These are phyloP conservation scores for Pichia sp. DNA, from an alignment of 1,139 yeast genomes.

Conservation along the genomic window DNA sequence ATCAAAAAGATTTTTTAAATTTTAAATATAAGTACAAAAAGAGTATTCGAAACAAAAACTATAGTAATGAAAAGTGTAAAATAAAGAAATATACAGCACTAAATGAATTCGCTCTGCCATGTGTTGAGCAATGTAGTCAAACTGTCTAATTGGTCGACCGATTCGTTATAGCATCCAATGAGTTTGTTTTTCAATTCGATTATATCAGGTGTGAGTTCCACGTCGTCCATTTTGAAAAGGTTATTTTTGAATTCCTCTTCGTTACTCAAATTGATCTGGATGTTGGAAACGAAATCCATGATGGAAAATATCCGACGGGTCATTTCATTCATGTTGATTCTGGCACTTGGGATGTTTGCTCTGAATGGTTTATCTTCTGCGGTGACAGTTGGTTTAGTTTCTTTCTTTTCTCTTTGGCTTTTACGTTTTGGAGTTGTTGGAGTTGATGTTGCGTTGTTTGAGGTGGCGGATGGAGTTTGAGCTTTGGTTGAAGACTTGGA, in stretches of 20 bases:
- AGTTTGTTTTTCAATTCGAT: conserved; percentile 33
- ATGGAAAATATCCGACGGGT: conserved; percentile 87
- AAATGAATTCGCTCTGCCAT: conserved; percentile 79
- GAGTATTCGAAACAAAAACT: too few relatives aligned
- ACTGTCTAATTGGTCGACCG: conserved; percentile 63
- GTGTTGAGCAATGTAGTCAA: conserved; percentile 63
- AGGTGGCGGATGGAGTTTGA: neutral
- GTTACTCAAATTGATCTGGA: conserved; percentile 74
- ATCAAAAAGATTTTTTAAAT: too few relatives aligned
- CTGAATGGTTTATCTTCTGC: conserved; percentile 70
- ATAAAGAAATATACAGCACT: too few relatives aligned
- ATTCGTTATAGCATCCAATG: conserved; percentile 53
- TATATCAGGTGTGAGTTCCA: conserved; percentile 29
- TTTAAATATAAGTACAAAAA: too few relatives aligned
- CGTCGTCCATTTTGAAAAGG: conserved; percentile 22
- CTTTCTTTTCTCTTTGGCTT: conserved; percentile 24
- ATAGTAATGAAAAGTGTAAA: too few relatives aligned
- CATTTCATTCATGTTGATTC: conserved; percentile 76
- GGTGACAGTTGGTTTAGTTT: conserved; percentile 32
- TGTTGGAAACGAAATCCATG: conserved; percentile 82
- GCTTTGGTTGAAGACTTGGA: neutral
- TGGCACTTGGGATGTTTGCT: conserved; percentile 78
- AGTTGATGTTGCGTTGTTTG: conserved; percentile 6
- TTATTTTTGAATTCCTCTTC: conserved; percentile 57
- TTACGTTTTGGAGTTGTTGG: conserved; percentile 9